phyloP scores from a whole-genome alignment of 2,329 filamentous ascomycete genomes.

The Beauveria medogensis region DNA sequence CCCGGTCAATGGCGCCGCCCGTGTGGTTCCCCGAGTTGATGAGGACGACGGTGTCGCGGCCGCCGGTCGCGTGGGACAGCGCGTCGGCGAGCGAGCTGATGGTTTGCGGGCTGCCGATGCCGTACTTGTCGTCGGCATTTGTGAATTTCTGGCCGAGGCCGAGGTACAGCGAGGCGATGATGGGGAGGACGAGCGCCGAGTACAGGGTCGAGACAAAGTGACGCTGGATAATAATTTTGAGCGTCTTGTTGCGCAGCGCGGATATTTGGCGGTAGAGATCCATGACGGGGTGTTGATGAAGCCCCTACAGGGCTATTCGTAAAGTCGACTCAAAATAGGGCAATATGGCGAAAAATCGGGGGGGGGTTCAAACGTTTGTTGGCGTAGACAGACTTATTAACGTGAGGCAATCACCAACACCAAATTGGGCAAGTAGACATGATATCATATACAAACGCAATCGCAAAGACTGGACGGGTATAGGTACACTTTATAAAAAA shows the following conservation, averaged over 20 bases:
- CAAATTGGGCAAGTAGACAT: not conserved
- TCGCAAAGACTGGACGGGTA: not conserved
- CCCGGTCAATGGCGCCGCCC: constrained; percentile 59
- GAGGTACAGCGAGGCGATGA: constrained; percentile 48
- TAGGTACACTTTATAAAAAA: not conserved
- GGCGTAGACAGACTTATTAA: too few relatives aligned
- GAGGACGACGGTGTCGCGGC: constrained; percentile 60
- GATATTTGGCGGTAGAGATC: constrained; percentile 43
- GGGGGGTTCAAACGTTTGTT: too few relatives aligned
- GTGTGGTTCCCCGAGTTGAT: constrained; percentile 64
- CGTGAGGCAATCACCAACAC: not conserved
- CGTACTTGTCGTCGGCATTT: constrained; percentile 62
- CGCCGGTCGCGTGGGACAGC: constrained; percentile 44
- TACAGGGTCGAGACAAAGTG: constrained; percentile 43
- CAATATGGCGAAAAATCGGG: too few relatives aligned
- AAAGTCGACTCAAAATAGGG: not conserved
- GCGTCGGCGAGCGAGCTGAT: constrained; percentile 58
- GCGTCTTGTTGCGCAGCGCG: constrained; percentile 50
- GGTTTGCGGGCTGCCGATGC: constrained; percentile 53
- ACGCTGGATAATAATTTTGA: constrained; percentile 46
- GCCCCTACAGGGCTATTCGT: not conserved
- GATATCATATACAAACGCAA: not conserved
- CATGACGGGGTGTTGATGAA: constrained; percentile 24
- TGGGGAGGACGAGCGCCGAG: constrained; percentile 47
- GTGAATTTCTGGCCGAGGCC: constrained; percentile 71